Base-by-base conservation (phyloP, 78 protist species). In the Pigoraptor vietnamica region DNA sequence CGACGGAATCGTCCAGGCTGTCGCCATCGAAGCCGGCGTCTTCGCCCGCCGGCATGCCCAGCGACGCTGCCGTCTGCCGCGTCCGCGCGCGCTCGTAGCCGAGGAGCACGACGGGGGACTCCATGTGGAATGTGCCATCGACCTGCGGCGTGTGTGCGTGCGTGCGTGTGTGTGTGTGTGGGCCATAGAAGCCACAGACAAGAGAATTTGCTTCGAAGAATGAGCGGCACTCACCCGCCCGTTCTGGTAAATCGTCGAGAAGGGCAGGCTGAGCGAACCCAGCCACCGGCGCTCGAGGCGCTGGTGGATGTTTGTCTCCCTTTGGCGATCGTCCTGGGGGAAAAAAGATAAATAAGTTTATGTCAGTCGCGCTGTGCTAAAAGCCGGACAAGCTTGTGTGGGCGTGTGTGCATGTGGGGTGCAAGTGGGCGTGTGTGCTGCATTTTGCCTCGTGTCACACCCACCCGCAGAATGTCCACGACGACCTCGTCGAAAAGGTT, bases 221-320 rank as follows among this genome's bases (percentile, higher is more conserved):
- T n/a, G n/a, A n/a, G n/a, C n/a, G n/a, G 67, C 67, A 48, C 67
- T 6, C 67, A 48, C 67, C 23, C 40, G 38, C 38, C 21, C 1
- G 86, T 89, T 89, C 34, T 0, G 37, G 91, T 89, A 89, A 0
- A 89, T 1, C 9, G 91, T 89, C 39, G 91, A 67, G 23, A 67
- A 67, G 86, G 86, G 91, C 9, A 89, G 38, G 34, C 24, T 10
- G 40, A 89, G 39, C 32, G 38, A 9, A 33, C 91, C 91, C 34
- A 89, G 91, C 55, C 39, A 89, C n/a, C 86, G 86, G 14, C 86
- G 81, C 39, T 40, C 91, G 38, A 35, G 37, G 37, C 83, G 55
- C 24, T 38, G 91, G 21, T 40, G 86, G 21, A 35, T 14, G n/a
- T 36, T 19, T 2, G 24, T 29, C 38, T 55, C 29, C 0, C 48